Base-by-base conservation (phyloP, 805 yeast genomes). In the Kuraishia floccosa region DNA sequence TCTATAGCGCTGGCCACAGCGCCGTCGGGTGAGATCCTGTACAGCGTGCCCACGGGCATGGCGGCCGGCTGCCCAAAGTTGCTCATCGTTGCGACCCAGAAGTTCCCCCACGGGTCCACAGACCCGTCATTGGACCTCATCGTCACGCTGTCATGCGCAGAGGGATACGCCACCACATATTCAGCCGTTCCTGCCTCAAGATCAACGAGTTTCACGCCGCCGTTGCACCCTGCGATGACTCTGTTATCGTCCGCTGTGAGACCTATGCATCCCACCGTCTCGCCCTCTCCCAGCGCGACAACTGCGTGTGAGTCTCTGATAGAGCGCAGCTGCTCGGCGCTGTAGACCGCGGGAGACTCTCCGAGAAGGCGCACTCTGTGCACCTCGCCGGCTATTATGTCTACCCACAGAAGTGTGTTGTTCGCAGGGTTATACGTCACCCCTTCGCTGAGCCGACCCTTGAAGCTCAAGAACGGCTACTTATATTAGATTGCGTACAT, bases 71-170 rank as follows among this genome's bases (percentile, higher is more conserved):
- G 31, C 25, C n/a, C 38, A 18, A 34, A 28, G 22, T 44, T 42
- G 32, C 63, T 63, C 94, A 86, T 86, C 14, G 87, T 63, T 1
- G 96, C 95, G 30, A 82, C 72, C 69, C 82, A 78, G 30, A 85
- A 66, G 38, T 76, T 65, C 1, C 95, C 94, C 44, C 70, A 58
- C 3, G 82, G 78, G 36, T 83, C 86, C 25, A 85, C 68, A 28
- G 72, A 68, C 0, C 96, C 95, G 48, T 86, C 96, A 45, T 86
- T 86, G 25, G 91, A 78, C 44, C 86, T 61, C 49, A 68, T 50
- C 27, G 52, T 54, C 15, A 36, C 27, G 40, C 36, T 26, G 2
- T 47, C 52, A 6, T 39, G 30, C 9, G 31, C 30, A 19, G 10
- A 10, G n/a, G n/a, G n/a, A n/a, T n/a, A n/a, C n/a, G n/a, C n/a